These are phyloP conservation scores for Lobosporangium transversale DNA, from an alignment of 192 early-diverging fungal species.

Conservation along the genomic window DNA sequence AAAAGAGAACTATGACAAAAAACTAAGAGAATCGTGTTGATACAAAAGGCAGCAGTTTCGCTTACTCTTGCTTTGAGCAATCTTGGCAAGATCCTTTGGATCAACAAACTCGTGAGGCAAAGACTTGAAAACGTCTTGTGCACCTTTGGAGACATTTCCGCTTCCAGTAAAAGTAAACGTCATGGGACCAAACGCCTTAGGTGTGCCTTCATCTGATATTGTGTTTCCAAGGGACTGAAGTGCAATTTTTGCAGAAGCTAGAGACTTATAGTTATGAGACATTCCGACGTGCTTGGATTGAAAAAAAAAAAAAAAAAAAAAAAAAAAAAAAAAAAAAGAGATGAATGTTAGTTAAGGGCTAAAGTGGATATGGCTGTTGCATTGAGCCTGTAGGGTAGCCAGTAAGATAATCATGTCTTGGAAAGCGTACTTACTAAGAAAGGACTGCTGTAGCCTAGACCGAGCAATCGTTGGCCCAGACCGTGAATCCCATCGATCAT, in stretches of 20 bases:
- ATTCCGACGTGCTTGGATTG: constrained; percentile 78
- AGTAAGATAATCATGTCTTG: too few species aligned
- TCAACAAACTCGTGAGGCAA: constrained; percentile 93
- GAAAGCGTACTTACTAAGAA: constrained; percentile 87
- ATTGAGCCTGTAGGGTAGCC: too few species aligned
- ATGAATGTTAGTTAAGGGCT: too few species aligned
- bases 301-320: too few species aligned
- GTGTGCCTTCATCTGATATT: constrained; percentile 89
- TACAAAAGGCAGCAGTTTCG: not conserved
- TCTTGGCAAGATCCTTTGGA: constrained; percentile 68
- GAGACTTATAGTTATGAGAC: constrained; percentile 77
- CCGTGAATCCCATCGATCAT: constrained; percentile 94
- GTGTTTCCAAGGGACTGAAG: constrained; percentile 76
- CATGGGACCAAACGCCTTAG: constrained; percentile 89
- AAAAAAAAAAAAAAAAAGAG: too few species aligned
- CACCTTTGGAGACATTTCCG: constrained; percentile 93
- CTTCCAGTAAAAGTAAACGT: constrained; percentile 90
- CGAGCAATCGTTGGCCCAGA: constrained; percentile 90
- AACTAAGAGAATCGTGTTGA: not conserved
- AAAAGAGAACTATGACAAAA: too few species aligned
- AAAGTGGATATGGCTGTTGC: too few species aligned
- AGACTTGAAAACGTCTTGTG: constrained; percentile 88
- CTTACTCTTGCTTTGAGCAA: constrained; percentile 68
- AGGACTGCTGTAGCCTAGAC: constrained; percentile 93
- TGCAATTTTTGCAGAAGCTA: constrained; percentile 68